Evolutionary conservation across 208 protist genomes (phyloP).

Genomic region (Leishmania turanica): DNA sequence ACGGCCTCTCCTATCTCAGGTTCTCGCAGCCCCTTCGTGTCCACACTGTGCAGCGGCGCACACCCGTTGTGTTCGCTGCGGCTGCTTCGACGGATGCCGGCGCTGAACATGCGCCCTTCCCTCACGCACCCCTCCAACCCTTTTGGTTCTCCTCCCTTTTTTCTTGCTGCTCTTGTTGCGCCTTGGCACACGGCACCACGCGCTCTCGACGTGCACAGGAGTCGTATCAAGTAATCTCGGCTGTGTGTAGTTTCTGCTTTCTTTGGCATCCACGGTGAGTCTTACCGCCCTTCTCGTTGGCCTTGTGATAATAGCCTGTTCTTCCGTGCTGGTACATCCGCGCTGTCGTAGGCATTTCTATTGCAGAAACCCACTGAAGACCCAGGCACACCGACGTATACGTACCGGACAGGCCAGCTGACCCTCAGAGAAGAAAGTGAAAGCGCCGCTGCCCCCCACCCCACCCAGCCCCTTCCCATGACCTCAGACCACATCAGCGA

Average conservation of each 20-base stretch:
- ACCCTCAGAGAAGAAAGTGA: not conserved
- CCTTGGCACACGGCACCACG: not conserved
- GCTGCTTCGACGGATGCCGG: not conserved
- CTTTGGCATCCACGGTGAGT: slow-evolving; percentile 5
- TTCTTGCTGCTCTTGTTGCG: not conserved
- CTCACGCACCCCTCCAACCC: not conserved
- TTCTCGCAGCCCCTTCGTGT: not conserved
- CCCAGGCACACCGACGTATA: not conserved
- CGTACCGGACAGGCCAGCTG: not conserved
- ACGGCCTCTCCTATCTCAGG: not conserved
- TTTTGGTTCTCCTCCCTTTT: not conserved
- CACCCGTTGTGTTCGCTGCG: not conserved
- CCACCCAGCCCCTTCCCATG: not conserved
- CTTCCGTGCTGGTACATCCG: not conserved
- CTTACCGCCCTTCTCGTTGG: not conserved
- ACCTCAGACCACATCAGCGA: not conserved
- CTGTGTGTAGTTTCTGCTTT: not conserved
- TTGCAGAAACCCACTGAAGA: not conserved
- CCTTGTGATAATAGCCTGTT: not conserved
- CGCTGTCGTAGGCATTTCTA: not conserved
- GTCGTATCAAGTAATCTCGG: slow-evolving; percentile 4
- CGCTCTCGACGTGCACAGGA: not conserved
- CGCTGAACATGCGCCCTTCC: not conserved
- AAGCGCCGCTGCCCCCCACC: not conserved
- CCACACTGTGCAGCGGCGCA: not conserved